Conservation (phyloP, 2,329 filamentous ascomycete species). For the Raffaelea arxii region DNA sequence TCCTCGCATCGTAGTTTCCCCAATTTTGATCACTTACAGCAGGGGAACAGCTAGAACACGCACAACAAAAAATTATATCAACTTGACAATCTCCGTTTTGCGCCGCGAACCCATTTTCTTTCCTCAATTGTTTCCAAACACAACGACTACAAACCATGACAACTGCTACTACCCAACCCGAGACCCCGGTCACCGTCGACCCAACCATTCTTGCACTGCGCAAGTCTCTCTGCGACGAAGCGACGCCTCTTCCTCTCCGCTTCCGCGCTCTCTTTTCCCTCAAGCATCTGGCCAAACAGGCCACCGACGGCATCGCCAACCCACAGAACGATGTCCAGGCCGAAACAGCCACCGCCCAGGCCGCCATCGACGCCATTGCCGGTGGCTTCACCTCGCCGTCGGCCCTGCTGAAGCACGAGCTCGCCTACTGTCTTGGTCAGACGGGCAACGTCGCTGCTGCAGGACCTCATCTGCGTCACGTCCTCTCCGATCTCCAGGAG, state of each 20-base stretch:
- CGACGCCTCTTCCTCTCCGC: slow-evolving; percentile 71
- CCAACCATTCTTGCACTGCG: slow-evolving; percentile 55
- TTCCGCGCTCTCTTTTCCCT: slow-evolving; percentile 97
- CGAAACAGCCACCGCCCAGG: slow-evolving; percentile 31
- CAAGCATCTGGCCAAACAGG: slow-evolving; percentile 75
- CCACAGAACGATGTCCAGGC: too few species aligned
- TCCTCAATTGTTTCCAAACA: too few species aligned
- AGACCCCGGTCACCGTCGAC: slow-evolving; percentile 10
- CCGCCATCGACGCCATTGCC: slow-evolving; percentile 70
- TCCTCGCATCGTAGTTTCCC: too few species aligned
- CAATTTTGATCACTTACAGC: too few species aligned
- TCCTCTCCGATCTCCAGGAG: slow-evolving; percentile 69
- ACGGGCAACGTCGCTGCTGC: slow-evolving; percentile 69
- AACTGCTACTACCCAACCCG: slow-evolving; percentile 12
- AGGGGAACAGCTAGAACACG: too few species aligned
- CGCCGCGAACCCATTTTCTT: too few species aligned
- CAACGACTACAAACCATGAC: slow-evolving; percentile 14
- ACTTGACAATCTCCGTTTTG: too few species aligned
- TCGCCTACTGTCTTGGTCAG: slow-evolving; percentile 95
- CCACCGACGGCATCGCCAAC: too few species aligned
- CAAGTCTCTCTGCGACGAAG: slow-evolving; percentile 69
- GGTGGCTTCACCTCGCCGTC: slow-evolving; percentile 78
- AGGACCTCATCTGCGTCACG: slow-evolving; percentile 54
- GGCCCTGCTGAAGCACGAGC: slow-evolving; percentile 87
- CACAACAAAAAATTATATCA: too few species aligned